Conservation (phyloP, 108 stramenopile genomes). For the Thalassiosira profunda region DNA sequence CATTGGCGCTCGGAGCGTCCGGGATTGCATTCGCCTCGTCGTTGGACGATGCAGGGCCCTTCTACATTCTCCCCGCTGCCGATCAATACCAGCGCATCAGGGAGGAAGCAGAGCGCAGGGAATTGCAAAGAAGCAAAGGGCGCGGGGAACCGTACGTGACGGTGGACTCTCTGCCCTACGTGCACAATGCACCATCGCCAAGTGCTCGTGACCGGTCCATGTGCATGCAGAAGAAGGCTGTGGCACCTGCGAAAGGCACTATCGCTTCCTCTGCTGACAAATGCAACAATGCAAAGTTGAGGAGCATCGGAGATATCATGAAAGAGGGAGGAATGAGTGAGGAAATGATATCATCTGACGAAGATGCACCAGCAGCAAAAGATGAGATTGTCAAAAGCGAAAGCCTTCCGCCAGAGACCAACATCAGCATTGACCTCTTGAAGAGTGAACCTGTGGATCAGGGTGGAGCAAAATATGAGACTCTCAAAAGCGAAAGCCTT, state of each 20-base stretch:
- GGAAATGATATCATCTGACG: not conserved
- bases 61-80: slow-evolving; percentile 4
- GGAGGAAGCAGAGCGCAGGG: slow-evolving; percentile 3
- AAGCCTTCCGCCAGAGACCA: no score
- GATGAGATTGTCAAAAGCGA: not conserved
- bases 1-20: no score
- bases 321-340: not conserved
- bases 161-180: slow-evolving; percentile 11
- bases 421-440: no score
- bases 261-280: no score
- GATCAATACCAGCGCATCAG: not conserved
- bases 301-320: no score
- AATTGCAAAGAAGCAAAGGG: not conserved
- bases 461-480: no score
- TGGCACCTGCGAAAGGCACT: no score
- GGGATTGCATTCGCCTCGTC: slow-evolving; percentile 1
- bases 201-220: not conserved
- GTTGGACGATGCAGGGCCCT: no score
- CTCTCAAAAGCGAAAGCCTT: no score
- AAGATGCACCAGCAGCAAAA: not conserved
- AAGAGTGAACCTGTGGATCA: no score
- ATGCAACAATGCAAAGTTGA: no score
- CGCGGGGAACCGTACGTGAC: not conserved
- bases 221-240: not conserved
- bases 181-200: not conserved